Conservation (phyloP, 2,329 filamentous ascomycete genomes). For the Diaporthe australafricana region DNA sequence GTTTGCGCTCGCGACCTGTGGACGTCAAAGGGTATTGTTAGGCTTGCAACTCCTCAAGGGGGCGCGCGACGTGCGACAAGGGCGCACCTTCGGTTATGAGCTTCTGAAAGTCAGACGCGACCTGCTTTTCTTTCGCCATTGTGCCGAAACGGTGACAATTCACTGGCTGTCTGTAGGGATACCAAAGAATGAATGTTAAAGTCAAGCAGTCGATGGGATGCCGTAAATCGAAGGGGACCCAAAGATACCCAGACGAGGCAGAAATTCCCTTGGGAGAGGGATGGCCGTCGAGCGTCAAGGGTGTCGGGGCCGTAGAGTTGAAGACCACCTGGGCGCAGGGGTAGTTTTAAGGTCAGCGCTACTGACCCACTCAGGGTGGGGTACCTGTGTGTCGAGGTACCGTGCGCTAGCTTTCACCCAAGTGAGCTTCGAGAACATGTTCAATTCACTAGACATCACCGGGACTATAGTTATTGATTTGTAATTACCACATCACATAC, state of each 20-base stretch:
- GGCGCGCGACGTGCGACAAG: conserved; percentile 7
- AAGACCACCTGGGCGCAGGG: conserved; percentile 22
- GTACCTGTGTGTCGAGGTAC: background rate
- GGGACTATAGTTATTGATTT: too few relatives aligned
- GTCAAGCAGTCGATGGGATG: background rate
- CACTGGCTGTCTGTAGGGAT: background rate
- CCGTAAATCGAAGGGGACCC: background rate
- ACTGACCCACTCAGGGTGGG: conserved; percentile 1
- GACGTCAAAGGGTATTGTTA: background rate
- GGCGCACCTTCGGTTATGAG: conserved; percentile 64
- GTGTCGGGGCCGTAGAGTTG: background rate
- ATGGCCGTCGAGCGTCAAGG: conserved; percentile 19
- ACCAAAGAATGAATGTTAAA: background rate
- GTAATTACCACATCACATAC: too few relatives aligned
- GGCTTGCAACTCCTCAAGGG: conserved; percentile 30
- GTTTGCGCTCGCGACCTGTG: conserved; percentile 74
- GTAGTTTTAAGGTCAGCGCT: conserved; percentile 28
- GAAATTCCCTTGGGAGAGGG: conserved; percentile 9
- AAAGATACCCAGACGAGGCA: conserved; percentile 1
- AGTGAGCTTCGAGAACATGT: background rate
- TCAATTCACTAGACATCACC: background rate
- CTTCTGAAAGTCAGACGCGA: conserved; percentile 64
- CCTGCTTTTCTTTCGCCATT: conserved; percentile 46
- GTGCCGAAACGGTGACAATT: background rate
- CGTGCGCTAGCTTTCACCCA: background rate